Base-by-base conservation (phyloP, 805 yeast genomes). In the Ogataea allantospora region DNA sequence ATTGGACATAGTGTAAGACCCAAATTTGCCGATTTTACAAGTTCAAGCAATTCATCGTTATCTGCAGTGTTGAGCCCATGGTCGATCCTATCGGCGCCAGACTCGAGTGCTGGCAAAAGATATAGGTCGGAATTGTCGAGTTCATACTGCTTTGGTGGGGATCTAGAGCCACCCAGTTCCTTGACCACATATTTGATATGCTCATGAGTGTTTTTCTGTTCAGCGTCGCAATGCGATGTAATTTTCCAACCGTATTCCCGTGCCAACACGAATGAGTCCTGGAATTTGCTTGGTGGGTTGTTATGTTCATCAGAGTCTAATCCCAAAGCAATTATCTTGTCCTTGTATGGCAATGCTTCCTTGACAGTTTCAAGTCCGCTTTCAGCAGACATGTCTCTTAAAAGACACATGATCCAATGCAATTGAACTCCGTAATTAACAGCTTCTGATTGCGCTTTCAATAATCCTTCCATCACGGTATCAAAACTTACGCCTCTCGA, bases 211-310 rank as follows among this genome's bases (percentile, higher is more conserved):
- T 71, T 70, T 43, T 64, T 68, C 48, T 70, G 73, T 35, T 72
- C 72, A 13, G 69, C 74, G 43, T 69, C 73, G 19, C 73, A 71
- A 27, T 72, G 70, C 30, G 68, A 58, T 7, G 67, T 64, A 10
- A 65, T 62, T 26, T 62, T 43, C n/a, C 70, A 71, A 41, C 54
- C 65, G 31, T 55, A 52, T 11, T 53, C 46, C 27, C 57, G 57
- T n/a, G 67, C 53, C 8, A 50, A 32, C 10, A 43, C 32, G 53
- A 66, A 70, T 38, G 71, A 62, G 22, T 68, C 71, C 17, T 50
- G 50, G 46, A 70, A 70, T 25, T 65, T 47, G 26, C 62, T 57
- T 3, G 75, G 75, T 7, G 71, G 71, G 43, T 67, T 67, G 6
- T 71, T 66, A 42, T 61, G 63, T 43, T 70, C 75, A 33, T 68